phyloP scores from a whole-genome alignment of 1,284 basidiomycete species.

The Acaromyces ingoldii region DNA sequence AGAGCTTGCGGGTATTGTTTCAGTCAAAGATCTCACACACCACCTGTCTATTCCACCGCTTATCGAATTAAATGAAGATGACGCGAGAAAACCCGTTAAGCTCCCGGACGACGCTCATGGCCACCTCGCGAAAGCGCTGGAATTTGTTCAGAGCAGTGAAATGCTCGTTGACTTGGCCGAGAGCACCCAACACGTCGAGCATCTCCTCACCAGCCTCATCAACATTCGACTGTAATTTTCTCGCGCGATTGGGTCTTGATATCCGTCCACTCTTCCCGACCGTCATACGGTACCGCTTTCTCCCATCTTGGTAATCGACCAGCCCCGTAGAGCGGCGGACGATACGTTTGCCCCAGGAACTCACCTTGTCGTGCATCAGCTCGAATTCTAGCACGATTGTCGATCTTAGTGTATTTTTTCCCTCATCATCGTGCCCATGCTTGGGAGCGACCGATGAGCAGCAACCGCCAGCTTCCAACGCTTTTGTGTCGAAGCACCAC shows the following conservation, averaged over 20 bases:
- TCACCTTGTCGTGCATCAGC: too few species aligned
- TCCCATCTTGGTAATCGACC: too few species aligned
- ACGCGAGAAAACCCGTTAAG: slow-evolving; percentile 59
- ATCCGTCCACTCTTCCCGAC: too few species aligned
- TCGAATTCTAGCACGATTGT: too few species aligned
- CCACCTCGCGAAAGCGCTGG: slow-evolving; percentile 68
- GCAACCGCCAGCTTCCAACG: slow-evolving; percentile 79
- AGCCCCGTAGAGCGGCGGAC: slow-evolving; percentile 16
- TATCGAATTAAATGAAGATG: slow-evolving; percentile 77
- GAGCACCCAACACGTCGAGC: slow-evolving; percentile 55
- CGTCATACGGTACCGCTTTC: slow-evolving; percentile 1
- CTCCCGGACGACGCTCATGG: slow-evolving; percentile 75
- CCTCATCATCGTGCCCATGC: too few species aligned
- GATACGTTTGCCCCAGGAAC: slow-evolving; percentile 51
- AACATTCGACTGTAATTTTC: too few species aligned
- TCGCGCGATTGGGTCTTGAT: slow-evolving; percentile 20
- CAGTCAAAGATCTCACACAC: slow-evolving; percentile 79
- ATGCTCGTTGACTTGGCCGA: slow-evolving; percentile 80
- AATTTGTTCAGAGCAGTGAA: slow-evolving; percentile 67
- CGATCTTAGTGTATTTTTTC: too few species aligned
- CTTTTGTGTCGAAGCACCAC: slow-evolving; percentile 55
- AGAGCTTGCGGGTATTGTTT: slow-evolving; percentile 72
- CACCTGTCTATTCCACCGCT: slow-evolving; percentile 63
- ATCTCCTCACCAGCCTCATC: too few species aligned
- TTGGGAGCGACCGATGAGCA: slow-evolving; percentile 63